These are phyloP conservation scores for Hibiscus mutabilis DNA, from an alignment of 345 rosid genomes.

Conservation along the genomic window DNA sequence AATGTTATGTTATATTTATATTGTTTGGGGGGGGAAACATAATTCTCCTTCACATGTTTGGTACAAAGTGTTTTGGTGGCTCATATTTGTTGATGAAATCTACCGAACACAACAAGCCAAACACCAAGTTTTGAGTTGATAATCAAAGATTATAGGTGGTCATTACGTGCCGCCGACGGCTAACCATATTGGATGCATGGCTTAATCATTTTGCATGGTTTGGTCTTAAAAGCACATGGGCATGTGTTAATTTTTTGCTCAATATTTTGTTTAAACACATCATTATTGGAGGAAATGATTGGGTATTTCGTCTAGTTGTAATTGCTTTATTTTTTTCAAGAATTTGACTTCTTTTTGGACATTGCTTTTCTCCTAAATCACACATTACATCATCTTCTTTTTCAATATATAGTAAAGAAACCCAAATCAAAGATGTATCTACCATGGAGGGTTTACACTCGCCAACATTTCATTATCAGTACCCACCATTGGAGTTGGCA, in stretches of 20 bases:
- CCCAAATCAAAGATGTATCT: neutral
- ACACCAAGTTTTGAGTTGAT: neutral
- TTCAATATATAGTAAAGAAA: neutral
- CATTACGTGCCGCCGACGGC: neutral
- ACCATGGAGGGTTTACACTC: neutral
- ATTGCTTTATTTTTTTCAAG: neutral
- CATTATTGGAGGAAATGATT: neutral
- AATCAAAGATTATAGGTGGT: neutral
- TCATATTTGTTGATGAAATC: neutral
- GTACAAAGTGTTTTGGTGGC: neutral
- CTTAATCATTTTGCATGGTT: constrained; percentile 1
- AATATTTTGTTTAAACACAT: neutral
- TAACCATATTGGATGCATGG: neutral
- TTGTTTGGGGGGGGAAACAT: neutral
- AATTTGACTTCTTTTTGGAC: neutral
- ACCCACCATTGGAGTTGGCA: neutral
- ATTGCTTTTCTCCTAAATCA: neutral
- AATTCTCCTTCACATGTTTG: neutral
- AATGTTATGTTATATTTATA: neutral
- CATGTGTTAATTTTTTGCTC: neutral
- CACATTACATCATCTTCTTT: neutral
- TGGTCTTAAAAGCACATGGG: neutral
- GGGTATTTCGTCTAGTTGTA: neutral
- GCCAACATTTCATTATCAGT: neutral
- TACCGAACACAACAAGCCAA: neutral